Conservation (phyloP, 306 rosid genomes). For the Lagenaria siceraria region DNA sequence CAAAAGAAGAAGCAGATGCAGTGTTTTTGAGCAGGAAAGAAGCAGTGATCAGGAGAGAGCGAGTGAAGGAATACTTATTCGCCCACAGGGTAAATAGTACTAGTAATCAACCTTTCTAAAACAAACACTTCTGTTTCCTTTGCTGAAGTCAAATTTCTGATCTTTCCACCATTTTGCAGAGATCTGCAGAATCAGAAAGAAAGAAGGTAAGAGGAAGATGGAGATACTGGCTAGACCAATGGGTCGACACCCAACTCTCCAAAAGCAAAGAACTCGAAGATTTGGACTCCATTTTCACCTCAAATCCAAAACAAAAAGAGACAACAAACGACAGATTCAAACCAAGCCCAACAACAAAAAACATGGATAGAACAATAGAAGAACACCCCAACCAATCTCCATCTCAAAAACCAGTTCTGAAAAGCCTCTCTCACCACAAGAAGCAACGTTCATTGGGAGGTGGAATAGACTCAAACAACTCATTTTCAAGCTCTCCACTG, state of each 20-base stretch:
- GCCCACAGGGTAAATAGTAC: constrained; percentile 47
- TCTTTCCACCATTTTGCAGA: constrained; percentile 33
- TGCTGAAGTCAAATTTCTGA: neutral
- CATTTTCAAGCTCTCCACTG: constrained; percentile 48
- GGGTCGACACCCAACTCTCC: constrained; percentile 92
- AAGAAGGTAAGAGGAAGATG: constrained; percentile 69
- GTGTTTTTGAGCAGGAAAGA: constrained; percentile 49
- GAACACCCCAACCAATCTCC: constrained; percentile 47
- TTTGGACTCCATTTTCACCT: constrained; percentile 44
- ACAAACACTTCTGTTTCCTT: neutral
- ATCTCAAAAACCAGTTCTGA: constrained; percentile 30
- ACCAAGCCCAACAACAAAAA: constrained; percentile 26
- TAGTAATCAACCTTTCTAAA: neutral
- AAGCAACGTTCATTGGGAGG: constrained; percentile 55
- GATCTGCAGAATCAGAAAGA: constrained; percentile 77
- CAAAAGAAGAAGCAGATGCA: constrained; percentile 57
- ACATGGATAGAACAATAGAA: constrained; percentile 21
- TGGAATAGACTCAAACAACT: constrained; percentile 18
- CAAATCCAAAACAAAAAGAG: constrained; percentile 26
- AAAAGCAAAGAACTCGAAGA: constrained; percentile 90
- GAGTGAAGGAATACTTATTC: constrained; percentile 53
- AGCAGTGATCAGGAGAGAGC: constrained; percentile 50
- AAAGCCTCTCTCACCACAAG: constrained; percentile 34
- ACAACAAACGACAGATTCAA: constrained; percentile 19
- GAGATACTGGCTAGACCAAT: constrained; percentile 91